A percentile compares a stretch with the other conserved stretches of the same genome.
Conservation (phyloP, 2,329 filamentous ascomycete species). For the Microsporum canis region DNA sequence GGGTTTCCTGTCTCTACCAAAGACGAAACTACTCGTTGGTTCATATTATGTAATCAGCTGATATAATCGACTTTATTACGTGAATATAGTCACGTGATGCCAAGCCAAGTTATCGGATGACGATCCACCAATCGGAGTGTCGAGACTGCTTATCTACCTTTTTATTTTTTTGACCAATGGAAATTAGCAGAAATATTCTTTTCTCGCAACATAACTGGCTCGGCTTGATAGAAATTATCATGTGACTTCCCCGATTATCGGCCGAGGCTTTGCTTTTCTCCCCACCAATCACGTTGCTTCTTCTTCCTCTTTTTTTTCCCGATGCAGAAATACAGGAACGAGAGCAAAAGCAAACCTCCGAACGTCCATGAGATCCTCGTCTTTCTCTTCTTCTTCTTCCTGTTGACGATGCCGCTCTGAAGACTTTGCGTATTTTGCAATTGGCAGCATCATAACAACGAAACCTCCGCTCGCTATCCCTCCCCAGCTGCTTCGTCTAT, state of each 20-base stretch:
- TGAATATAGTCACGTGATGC: background rate
- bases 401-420: background rate
- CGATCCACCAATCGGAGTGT: background rate
- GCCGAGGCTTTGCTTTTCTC: slow-evolving; percentile 1
- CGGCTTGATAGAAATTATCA: background rate
- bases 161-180: background rate
- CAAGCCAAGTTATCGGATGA: background rate
- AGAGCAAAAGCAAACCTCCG: background rate
- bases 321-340: background rate
- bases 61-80: background rate
- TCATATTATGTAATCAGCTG: too few relatives aligned
- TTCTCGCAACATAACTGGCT: background rate
- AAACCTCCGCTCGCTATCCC: background rate
- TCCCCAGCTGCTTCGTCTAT: background rate
- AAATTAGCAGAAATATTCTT: background rate
- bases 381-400: background rate
- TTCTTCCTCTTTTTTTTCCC: background rate
- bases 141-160: background rate
- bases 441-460: background rate
- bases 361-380: background rate
- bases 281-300: background rate
- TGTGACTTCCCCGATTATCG: slow-evolving; percentile 7
- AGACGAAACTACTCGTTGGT: too few relatives aligned
- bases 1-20: too few relatives aligned
- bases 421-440: background rate